These are phyloP conservation scores for Pyrus communis DNA, from an alignment of 306 rosid genomes.

Conservation along the genomic window DNA sequence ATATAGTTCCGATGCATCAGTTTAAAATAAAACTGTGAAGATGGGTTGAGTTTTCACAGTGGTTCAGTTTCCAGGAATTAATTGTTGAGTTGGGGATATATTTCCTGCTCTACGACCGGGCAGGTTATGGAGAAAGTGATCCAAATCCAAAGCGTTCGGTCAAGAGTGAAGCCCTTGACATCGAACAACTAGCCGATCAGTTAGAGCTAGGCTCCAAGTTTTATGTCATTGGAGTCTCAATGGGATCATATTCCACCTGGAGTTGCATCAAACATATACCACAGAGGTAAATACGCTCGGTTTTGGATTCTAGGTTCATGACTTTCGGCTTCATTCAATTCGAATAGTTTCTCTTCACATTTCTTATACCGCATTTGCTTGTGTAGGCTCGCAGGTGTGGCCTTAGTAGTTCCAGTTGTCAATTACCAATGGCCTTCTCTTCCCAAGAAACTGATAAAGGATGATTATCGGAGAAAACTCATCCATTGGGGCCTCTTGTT, in stretches of 20 bases:
- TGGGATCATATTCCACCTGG: constrained; percentile 89
- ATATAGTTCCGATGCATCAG: neutral
- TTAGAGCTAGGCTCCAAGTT: constrained; percentile 64
- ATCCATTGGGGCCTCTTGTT: constrained; percentile 42
- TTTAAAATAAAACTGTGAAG: constrained; percentile 3
- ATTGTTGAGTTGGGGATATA: constrained; percentile 67
- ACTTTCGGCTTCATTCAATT: neutral
- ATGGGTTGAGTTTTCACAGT: constrained; percentile 23
- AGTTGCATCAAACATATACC: constrained; percentile 86
- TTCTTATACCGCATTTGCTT: constrained; percentile 13
- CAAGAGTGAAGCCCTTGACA: constrained; percentile 75
- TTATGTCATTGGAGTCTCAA: constrained; percentile 77
- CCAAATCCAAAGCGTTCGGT: constrained; percentile 66
- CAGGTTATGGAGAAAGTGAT: constrained; percentile 96
- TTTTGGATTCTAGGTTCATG: neutral
- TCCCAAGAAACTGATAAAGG: constrained; percentile 50
- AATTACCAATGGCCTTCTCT: constrained; percentile 87
- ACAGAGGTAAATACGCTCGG: constrained; percentile 45
- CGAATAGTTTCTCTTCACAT: neutral
- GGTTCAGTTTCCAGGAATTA: constrained; percentile 57
- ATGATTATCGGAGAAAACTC: constrained; percentile 63
- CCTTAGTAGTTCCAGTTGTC: constrained; percentile 70
- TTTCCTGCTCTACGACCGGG: constrained; percentile 70
- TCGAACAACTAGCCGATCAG: constrained; percentile 80
- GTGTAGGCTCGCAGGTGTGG: constrained; percentile 81